phyloP scores from a whole-genome alignment of 352 stramenopile genomes.

The Pythium phragmitis region DNA sequence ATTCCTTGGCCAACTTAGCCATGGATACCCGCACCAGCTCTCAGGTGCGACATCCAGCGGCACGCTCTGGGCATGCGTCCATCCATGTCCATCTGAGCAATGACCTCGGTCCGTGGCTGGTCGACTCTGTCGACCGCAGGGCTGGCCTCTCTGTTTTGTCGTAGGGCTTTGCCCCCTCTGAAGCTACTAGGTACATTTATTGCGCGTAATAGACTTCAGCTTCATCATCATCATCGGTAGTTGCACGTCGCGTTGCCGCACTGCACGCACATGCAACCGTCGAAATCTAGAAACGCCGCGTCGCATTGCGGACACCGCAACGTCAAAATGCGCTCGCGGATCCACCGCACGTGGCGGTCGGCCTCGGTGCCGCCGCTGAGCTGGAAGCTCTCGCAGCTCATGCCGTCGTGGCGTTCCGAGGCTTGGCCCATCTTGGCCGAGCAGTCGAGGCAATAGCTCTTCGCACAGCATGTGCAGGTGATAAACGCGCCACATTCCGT shows the following conservation, averaged over 20 bases:
- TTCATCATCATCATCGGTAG: too few relatives aligned
- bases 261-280: slow-evolving; percentile 22
- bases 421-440: background rate
- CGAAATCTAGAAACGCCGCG: slow-evolving; percentile 27
- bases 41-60: too few relatives aligned
- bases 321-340: slow-evolving; percentile 25
- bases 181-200: too few relatives aligned
- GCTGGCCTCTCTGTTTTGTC: too few relatives aligned
- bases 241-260: slow-evolving; percentile 26
- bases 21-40: too few relatives aligned
- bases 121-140: too few relatives aligned
- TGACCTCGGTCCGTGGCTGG: too few relatives aligned
- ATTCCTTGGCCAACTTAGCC: too few relatives aligned
- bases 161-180: too few relatives aligned
- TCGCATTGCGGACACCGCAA: slow-evolving; percentile 25
- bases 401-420: slow-evolving; percentile 1
- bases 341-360: slow-evolving; percentile 8
- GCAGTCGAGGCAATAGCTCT: slow-evolving; percentile 24
- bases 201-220: too few relatives aligned
- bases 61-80: too few relatives aligned
- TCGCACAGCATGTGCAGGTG: slow-evolving; percentile 12
- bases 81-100: too few relatives aligned
- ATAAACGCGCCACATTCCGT: slow-evolving; percentile 4
- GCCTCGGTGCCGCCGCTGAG: background rate
- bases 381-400: slow-evolving; percentile 22